Evolutionary conservation across 2,329 filamentous ascomycete species (phyloP).

Genomic region (Aspergillus neoniger): DNA sequence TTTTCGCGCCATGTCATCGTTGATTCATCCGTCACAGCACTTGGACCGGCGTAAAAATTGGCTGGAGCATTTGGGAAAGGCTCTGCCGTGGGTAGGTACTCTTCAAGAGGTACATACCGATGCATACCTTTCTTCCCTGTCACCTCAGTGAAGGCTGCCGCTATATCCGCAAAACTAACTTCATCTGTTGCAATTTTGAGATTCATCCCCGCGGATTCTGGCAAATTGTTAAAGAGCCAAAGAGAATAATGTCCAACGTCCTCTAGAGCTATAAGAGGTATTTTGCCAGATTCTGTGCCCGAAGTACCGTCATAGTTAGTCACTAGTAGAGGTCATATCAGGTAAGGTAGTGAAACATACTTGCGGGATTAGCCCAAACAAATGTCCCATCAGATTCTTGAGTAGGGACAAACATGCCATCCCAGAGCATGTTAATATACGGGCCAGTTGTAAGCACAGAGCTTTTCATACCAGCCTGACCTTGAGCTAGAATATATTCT

Average conservation of each 20-base stretch:
- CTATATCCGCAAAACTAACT: background rate
- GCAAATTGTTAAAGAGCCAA: slow-evolving; percentile 24
- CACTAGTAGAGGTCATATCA: too few relatives aligned
- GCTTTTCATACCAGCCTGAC: slow-evolving; percentile 34
- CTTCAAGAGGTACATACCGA: background rate
- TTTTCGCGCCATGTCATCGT: background rate
- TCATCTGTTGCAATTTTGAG: slow-evolving; percentile 21
- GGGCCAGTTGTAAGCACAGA: slow-evolving; percentile 47
- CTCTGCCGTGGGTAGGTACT: background rate
- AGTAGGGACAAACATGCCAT: slow-evolving; percentile 1
- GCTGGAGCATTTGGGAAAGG: background rate
- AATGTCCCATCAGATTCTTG: too few relatives aligned
- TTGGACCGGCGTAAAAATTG: background rate
- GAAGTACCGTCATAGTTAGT: too few relatives aligned
- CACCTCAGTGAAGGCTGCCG: background rate
- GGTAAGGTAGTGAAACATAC: too few relatives aligned
- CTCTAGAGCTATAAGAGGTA: slow-evolving; percentile 11
- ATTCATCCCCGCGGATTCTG: slow-evolving; percentile 16
- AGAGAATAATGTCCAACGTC: slow-evolving; percentile 21
- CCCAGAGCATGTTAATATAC: slow-evolving; percentile 48
- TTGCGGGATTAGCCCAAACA: too few relatives aligned
- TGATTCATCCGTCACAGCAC: background rate
- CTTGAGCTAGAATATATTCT: background rate
- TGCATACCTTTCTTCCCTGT: background rate
- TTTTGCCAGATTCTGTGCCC: too few relatives aligned